Conservation (phyloP, 2,329 filamentous ascomycete genomes). For the Alternaria incomplexa region DNA sequence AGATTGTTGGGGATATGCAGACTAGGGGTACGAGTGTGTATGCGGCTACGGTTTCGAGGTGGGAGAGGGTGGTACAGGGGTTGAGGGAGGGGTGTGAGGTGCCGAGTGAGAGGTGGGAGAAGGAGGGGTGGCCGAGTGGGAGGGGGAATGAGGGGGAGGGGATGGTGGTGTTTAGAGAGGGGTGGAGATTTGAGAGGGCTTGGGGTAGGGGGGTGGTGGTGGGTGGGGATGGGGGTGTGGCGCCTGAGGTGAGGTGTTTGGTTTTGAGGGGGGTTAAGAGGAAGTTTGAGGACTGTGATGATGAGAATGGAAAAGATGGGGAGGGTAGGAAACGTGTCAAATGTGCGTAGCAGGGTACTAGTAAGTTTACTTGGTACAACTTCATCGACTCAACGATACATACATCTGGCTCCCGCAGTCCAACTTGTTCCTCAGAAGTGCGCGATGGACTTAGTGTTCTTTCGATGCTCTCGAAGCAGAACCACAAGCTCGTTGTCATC, state of each 20-base stretch:
- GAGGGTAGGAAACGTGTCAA: not conserved
- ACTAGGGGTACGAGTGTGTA: not conserved
- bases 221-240: not conserved
- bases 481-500: not conserved
- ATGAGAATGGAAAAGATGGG: too few relatives aligned
- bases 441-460: not conserved
- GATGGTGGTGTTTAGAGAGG: not conserved
- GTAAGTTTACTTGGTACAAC: not conserved
- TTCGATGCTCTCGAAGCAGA: not conserved
- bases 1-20: not conserved
- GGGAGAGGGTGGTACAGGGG: not conserved
- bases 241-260: not conserved
- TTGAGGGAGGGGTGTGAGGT: not conserved
- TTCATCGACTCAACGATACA: not conserved
- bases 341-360: not conserved
- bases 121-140: not conserved
- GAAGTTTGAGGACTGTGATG: not conserved
- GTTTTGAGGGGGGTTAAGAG: not conserved
- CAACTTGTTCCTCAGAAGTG: not conserved
- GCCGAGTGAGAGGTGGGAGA: not conserved
- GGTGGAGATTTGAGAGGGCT: conserved; percentile 1
- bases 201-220: not conserved
- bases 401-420: not conserved
- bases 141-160: not conserved
- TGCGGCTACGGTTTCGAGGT: not conserved